These are phyloP conservation scores for Fusarium metavorans DNA, from an alignment of 2,329 filamentous ascomycete species.

Conservation along the genomic window DNA sequence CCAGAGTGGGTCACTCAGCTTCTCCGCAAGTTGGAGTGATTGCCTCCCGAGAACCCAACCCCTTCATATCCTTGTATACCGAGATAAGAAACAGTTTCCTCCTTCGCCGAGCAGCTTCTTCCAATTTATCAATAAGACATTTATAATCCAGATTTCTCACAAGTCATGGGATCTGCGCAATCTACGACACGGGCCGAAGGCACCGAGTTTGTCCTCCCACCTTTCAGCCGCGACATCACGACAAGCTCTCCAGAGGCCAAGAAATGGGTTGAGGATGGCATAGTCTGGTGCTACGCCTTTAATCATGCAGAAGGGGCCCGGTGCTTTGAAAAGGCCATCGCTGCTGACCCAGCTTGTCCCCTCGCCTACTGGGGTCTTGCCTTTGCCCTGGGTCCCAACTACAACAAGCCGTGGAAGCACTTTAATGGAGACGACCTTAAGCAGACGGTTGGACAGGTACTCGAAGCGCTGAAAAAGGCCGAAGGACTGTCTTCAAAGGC, in stretches of 20 bases:
- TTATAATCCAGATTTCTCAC: not conserved
- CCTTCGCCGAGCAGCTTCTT: not conserved
- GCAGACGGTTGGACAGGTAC: conserved; percentile 29
- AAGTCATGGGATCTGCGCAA: conserved; percentile 23
- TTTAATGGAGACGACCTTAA: conserved; percentile 41
- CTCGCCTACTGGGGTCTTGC: conserved; percentile 77
- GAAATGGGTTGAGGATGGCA: conserved; percentile 74
- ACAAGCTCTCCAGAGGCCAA: conserved; percentile 65
- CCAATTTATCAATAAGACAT: not conserved
- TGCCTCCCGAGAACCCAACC: conserved; percentile 23
- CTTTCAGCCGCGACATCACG: conserved; percentile 59
- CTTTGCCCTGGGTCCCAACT: conserved; percentile 77
- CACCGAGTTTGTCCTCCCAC: conserved; percentile 39
- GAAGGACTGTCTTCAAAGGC: conserved; percentile 25
- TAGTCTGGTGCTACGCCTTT: conserved; percentile 78
- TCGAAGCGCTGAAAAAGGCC: conserved; percentile 29
- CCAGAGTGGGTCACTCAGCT: conserved; percentile 32
- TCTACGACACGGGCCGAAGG: conserved; percentile 14
- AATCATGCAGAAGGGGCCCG: conserved; percentile 75
- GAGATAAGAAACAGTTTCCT: not conserved
- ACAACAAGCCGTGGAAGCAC: conserved; percentile 75
- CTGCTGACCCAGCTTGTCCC: conserved; percentile 63
- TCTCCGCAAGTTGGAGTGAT: conserved; percentile 35
- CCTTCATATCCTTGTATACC: not conserved
- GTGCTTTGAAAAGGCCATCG: conserved; percentile 70